phyloP scores from a whole-genome alignment of 305 asterid genomes.

The Solanum hybrid region DNA sequence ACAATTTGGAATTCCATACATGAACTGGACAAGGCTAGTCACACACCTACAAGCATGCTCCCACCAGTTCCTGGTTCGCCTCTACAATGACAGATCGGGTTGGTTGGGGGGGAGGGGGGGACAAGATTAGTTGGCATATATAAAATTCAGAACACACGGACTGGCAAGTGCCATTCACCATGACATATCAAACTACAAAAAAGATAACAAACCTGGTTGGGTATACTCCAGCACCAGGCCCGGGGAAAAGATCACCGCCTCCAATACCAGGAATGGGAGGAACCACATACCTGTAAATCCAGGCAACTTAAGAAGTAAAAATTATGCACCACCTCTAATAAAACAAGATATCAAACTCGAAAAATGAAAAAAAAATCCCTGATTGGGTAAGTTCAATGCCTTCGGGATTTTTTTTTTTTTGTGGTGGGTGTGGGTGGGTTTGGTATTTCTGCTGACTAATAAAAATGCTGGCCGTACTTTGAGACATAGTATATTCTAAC shows the following conservation, averaged over 20 bases:
- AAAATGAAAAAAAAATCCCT: neutral
- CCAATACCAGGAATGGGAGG: conserved; percentile 41
- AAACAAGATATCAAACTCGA: neutral
- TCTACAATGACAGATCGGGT: conserved; percentile 25
- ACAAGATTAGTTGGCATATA: neutral
- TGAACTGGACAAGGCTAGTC: neutral
- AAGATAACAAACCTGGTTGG: conserved; percentile 43
- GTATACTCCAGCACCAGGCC: conserved; percentile 72
- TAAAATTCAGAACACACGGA: neutral
- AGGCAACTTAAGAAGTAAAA: neutral
- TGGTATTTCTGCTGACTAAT: neutral
- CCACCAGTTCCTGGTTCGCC: conserved; percentile 48
- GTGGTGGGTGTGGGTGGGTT: neutral
- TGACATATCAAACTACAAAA: neutral
- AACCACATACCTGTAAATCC: conserved; percentile 17
- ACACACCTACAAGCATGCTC: conserved; percentile 63
- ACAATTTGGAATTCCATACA: neutral
- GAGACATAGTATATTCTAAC: neutral
- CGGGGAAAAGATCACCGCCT: conserved; percentile 60
- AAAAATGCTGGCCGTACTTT: neutral
- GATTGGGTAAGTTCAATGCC: neutral
- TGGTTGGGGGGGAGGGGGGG: neutral
- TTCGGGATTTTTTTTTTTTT: neutral
- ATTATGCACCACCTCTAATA: neutral
- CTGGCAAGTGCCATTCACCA: neutral